Evolutionary conservation across 176 grass and related monocot genomes (phyloP).

Genomic region (Cenchrus purpureus): DNA sequence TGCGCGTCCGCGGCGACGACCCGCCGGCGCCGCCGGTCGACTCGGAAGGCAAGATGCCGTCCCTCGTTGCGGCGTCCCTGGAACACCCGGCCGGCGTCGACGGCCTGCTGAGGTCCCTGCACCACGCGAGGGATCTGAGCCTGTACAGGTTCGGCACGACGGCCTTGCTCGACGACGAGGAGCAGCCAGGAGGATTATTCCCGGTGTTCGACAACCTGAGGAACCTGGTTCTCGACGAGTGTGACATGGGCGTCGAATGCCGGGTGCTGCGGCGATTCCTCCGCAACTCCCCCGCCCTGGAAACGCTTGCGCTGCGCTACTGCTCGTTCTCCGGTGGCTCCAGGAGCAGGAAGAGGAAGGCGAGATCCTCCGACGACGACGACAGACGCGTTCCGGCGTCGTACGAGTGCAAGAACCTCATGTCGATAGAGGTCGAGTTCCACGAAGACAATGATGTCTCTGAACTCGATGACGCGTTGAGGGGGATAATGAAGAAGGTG

Average conservation of each 20-base stretch:
- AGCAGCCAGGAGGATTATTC: background rate
- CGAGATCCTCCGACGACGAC: background rate
- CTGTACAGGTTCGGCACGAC: background rate
- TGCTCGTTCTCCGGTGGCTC: background rate
- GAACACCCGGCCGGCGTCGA: background rate
- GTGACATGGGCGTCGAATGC: slow-evolving; percentile 19
- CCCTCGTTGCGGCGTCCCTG: background rate
- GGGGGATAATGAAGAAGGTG: too few species aligned
- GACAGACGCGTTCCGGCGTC: background rate
- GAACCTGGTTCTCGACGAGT: background rate
- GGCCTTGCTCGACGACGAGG: background rate
- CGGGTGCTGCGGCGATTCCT: slow-evolving; percentile 19
- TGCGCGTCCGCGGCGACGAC: background rate
- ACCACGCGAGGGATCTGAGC: background rate
- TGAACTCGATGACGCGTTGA: too few species aligned
- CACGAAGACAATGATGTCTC: too few species aligned
- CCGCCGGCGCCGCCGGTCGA: background rate
- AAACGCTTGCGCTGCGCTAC: slow-evolving; percentile 15
- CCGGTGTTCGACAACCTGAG: slow-evolving; percentile 25
- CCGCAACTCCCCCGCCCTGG: slow-evolving; percentile 5
- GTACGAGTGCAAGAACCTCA: background rate
- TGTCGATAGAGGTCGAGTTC: background rate
- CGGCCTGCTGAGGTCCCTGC: background rate
- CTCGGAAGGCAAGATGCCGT: background rate
- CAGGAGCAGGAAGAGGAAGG: background rate